Evolutionary conservation across 305 asterid species (phyloP).

Genomic region (Fraxinus nigra): DNA sequence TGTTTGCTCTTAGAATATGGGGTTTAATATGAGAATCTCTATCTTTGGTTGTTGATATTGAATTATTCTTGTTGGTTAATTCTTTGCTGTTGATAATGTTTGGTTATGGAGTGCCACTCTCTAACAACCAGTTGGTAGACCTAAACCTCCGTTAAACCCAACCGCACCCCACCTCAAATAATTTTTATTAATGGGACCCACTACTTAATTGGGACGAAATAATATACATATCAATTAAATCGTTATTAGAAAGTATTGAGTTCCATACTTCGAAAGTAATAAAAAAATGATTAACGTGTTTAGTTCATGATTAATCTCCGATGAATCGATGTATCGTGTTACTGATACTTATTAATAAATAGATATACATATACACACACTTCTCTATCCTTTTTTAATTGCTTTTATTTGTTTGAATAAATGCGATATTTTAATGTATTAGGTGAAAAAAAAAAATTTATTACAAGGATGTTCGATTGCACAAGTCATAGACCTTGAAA

Average conservation of each 20-base stretch:
- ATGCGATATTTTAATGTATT: background rate
- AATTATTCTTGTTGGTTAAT: conserved; percentile 38
- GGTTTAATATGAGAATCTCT: background rate
- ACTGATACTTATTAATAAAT: background rate
- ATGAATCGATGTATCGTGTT: too few relatives aligned
- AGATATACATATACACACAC: background rate
- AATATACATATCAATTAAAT: background rate
- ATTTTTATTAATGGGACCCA: background rate
- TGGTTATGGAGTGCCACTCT: conserved; percentile 90
- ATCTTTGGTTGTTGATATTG: conserved; percentile 31
- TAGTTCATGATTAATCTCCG: background rate
- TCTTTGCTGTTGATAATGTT: conserved; percentile 60
- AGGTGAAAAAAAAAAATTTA: background rate
- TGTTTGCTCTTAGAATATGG: background rate
- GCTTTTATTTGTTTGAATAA: conserved; percentile 14
- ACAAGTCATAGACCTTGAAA: background rate
- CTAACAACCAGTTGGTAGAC: conserved; percentile 99
- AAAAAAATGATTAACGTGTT: too few relatives aligned
- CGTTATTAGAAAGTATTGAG: too few relatives aligned
- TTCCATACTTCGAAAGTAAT: too few relatives aligned
- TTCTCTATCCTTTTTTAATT: conserved; percentile 12
- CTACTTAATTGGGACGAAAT: background rate
- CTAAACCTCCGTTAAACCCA: conserved; percentile 73
- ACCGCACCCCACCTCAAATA: conserved; percentile 12
- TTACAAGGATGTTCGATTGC: background rate